Evolutionary conservation across 495 filamentous ascomycete genomes (phyloP), one percentile per base, ranked within the genome.

Genomic region (Aspergillus olivimuriae): DNA sequence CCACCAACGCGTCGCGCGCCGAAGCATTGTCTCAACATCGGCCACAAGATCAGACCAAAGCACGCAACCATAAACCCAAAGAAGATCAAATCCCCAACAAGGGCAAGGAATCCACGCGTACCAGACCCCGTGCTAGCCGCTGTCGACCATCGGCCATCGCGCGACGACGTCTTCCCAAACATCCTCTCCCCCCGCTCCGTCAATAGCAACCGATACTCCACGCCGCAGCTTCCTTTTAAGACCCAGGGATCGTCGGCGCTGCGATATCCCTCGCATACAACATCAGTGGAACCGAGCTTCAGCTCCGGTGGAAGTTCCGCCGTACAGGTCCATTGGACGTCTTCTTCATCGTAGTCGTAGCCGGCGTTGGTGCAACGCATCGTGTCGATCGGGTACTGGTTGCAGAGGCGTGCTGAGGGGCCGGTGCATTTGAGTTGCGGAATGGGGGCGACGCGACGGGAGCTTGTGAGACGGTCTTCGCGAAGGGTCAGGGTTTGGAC

Each of bases 321-420:
- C 1, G 78, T 80, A 63, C 92, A 98, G 0, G 86, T 82, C 92
- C 92, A 98, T 60, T 91, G 78, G 26, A 95, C 69, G 63, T 90
- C 80, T 57, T 86, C 76, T 18, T 69, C 57, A 28, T 72, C 72
- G 61, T 90, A 89, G 21, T 75, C 77, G 5, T 74, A 63, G 40
- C 92, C 92, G 34, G 77, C 68, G 63, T 97, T 98, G 42, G 74
- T 82, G 71, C 92, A 98, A 44, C 87, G 87, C 82, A 98, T 84
- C 5, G 82, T 67, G 52, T 89, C 83, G 43, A 94, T 65, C 16
- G 77, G 61, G 66, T 92, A 85, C 22, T 87, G 72, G 15, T 68
- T 66, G 52, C 70, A 74, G 37, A 66, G 58, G 51, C 71, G 63
- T 18, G 72, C 75, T 11, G 71, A 76, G 28, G 81, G 76, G 10